Base-by-base conservation (phyloP, 805 yeast genomes). In the Brettanomyces sp. region DNA sequence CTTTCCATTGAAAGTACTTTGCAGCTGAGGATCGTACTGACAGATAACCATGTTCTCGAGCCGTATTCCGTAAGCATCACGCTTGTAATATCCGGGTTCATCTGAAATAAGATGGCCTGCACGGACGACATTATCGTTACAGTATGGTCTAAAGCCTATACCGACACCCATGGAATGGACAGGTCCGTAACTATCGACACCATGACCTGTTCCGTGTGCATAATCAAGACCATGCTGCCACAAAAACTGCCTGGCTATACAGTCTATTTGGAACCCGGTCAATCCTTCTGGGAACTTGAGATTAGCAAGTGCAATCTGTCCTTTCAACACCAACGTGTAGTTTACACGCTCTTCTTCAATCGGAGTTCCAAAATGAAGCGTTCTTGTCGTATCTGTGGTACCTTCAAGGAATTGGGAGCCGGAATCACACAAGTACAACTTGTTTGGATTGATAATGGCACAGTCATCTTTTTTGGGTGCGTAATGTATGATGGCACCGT, bases 401-500 rank as follows among this genome's bases (percentile, higher is more conserved):
- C 84, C 84, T 47, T 78, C 82, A 47, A 76, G 65, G 52, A 73
- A 79, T 52, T 79, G 85, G 11, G 79, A 69, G 6, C 85, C 84
- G 3, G 80, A 72, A 57, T 79, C 85, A 55, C 73, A 68, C 39
- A 79, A 65, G 56, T 77, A 79, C 22, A 77, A 64, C 42, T 74
- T 70, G 36, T 66, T 63, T 5, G 80, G 82, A 52, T 77, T 73
- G 39, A 79, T 77, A 7, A 71, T 61, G 5, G 75, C 54, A 48
- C 74, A 69, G 9, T 61, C 57, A 5, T 66, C 66, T 43, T 62
- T 58, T 11, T 59, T 54, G 4, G 95, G 93, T 38, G 78, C 66
- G 59, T 85, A 85, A 60, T 85, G 95, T 49, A 85, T 82, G 30
- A 85, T 69, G 1, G 93, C 85, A 7, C 87, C 85, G 59, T 84